These are phyloP conservation scores for Psilocybe subaeruginosa DNA, from an alignment of 768 basidiomycete genomes.

Conservation along the genomic window DNA sequence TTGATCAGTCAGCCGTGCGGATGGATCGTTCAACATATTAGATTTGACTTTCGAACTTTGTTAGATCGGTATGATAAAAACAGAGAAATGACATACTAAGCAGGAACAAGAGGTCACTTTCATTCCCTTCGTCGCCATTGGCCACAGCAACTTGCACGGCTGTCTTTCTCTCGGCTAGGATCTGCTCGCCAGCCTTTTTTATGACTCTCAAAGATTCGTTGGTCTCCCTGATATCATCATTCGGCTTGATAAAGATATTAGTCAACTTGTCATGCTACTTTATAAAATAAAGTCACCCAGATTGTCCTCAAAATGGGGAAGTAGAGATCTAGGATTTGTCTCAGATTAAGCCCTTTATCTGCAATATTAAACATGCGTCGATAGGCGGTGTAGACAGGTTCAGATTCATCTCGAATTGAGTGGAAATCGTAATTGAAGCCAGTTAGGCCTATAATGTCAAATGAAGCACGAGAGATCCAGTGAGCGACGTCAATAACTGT, in stretches of 20 bases:
- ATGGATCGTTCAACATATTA: conserved; percentile 50
- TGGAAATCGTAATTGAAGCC: conserved; percentile 57
- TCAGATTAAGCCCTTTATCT: conserved; percentile 44
- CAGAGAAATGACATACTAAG: conserved; percentile 39
- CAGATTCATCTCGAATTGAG: conserved; percentile 49
- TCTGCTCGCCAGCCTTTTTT: conserved; percentile 39
- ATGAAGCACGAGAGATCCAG: conserved; percentile 63
- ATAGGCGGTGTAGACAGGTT: conserved; percentile 51
- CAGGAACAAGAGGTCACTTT: conserved; percentile 53
- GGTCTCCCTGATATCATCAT: conserved; percentile 24
- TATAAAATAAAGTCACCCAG: conserved; percentile 36
- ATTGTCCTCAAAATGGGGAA: conserved; percentile 48
- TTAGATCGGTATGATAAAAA: neutral
- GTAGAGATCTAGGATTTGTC: conserved; percentile 46
- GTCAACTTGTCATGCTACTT: neutral
- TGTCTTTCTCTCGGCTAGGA: conserved; percentile 46
- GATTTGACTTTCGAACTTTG: conserved; percentile 51
- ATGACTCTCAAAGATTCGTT: conserved; percentile 43
- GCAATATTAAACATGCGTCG: conserved; percentile 51
- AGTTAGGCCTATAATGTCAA: conserved; percentile 67
- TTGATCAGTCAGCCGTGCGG: conserved; percentile 55
- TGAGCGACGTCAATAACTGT: conserved; percentile 50
- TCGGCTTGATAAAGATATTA: neutral
- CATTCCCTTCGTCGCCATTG: conserved; percentile 25
- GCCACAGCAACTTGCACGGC: conserved; percentile 36